Percentiles rank a stretch among this genome's conserved stretches.
These are phyloP conservation scores for Ramalina intermedia DNA, from an alignment of 495 filamentous ascomycete species.

Conservation along the genomic window DNA sequence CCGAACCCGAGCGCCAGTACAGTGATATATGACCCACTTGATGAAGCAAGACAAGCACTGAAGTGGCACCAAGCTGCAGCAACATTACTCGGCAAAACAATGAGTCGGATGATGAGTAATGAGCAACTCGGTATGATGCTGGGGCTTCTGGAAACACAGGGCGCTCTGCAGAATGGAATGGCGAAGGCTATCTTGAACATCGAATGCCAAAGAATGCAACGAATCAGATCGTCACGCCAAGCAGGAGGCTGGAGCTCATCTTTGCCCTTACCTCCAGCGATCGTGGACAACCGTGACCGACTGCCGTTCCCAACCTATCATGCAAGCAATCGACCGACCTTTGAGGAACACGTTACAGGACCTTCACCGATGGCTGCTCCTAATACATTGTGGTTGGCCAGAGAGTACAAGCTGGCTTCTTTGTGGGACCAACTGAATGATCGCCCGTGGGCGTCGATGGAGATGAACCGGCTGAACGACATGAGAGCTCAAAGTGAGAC, in stretches of 20 bases:
- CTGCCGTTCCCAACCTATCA: conserved; percentile 35
- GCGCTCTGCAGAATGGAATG: conserved; percentile 1
- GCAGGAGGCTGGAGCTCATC: too few species aligned
- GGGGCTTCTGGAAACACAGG: conserved; percentile 2
- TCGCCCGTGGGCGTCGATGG: neutral
- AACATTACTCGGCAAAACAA: neutral
- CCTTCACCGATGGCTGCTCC: neutral
- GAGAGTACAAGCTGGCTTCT: neutral
- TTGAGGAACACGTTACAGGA: conserved; percentile 26
- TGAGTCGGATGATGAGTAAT: neutral
- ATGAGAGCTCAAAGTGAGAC: neutral
- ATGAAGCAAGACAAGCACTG: conserved; percentile 10
- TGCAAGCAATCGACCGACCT: conserved; percentile 20
- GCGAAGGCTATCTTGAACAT: conserved; percentile 4
- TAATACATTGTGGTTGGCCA: neutral
- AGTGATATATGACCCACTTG: conserved; percentile 21
- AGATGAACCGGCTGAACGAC: neutral
- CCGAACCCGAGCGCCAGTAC: neutral
- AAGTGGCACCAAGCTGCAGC: conserved; percentile 6
- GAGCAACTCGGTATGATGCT: neutral
- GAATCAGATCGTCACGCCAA: neutral
- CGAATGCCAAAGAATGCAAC: conserved; percentile 9
- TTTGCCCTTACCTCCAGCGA: conserved; percentile 1
- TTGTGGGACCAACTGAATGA: neutral
- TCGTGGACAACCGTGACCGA: conserved; percentile 10